These are phyloP conservation scores for Nicotiana otophora DNA, from an alignment of 257 asterid genomes.

Conservation along the genomic window DNA sequence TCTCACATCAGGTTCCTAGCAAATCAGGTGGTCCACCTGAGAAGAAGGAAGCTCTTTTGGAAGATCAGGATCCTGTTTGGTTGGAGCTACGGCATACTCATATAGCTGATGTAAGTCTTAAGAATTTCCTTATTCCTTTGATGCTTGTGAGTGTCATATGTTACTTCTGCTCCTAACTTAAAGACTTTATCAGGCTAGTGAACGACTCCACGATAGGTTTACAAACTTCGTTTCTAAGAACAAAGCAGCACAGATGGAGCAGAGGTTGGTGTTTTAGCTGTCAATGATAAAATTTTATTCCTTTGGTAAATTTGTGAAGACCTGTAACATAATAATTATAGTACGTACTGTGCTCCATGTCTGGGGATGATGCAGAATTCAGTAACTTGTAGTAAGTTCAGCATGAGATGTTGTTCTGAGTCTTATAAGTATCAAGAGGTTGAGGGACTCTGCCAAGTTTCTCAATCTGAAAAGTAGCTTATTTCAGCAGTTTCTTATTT, in stretches of 20 bases:
- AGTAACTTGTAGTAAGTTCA: neutral
- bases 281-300: neutral
- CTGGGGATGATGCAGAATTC: neutral
- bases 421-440: too few species aligned
- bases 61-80: slow-evolving; percentile 93
- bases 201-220: slow-evolving; percentile 78
- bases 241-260: slow-evolving; percentile 96
- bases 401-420: too few species aligned
- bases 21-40: slow-evolving; percentile 80
- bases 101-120: slow-evolving; percentile 75
- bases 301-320: neutral
- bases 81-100: slow-evolving; percentile 88
- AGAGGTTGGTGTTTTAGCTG: slow-evolving; percentile 52
- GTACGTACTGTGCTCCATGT: neutral
- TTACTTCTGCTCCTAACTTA: slow-evolving; percentile 15
- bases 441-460: too few species aligned
- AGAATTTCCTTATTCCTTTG: slow-evolving; percentile 3
- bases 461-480: too few species aligned
- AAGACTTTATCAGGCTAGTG: slow-evolving; percentile 69
- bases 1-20: slow-evolving; percentile 55
- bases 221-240: slow-evolving; percentile 77
- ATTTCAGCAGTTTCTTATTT: too few species aligned
- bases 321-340: neutral
- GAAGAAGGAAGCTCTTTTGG: slow-evolving; percentile 79
- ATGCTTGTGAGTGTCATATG: slow-evolving; percentile 10